Evolutionary conservation across 768 basidiomycete species (phyloP).

Genomic region (Psilocybe tampanensis): DNA sequence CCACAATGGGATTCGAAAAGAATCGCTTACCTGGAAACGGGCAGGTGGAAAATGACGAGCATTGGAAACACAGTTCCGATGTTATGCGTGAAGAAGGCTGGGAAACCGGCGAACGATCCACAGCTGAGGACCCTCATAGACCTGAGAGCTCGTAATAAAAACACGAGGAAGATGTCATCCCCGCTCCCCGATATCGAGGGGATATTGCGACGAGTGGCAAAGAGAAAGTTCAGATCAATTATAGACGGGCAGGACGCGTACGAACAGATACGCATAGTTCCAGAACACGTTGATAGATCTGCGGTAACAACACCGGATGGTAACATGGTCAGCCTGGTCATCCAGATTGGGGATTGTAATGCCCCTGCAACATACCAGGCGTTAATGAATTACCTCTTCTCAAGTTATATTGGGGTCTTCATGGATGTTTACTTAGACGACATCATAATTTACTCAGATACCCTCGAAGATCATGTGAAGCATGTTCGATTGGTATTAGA

Average conservation of each 20-base stretch:
- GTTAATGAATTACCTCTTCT: conserved; percentile 45
- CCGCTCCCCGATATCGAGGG: conserved; percentile 28
- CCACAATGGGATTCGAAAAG: conserved; percentile 27
- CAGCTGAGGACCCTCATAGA: conserved; percentile 33
- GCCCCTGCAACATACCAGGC: conserved; percentile 47
- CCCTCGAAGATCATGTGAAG: conserved; percentile 32
- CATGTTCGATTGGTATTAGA: conserved; percentile 32
- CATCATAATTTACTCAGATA: conserved; percentile 40
- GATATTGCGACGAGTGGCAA: conserved; percentile 23
- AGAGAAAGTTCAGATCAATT: conserved; percentile 24
- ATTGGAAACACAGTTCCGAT: conserved; percentile 34
- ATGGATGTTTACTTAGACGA: conserved; percentile 39
- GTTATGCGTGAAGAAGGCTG: conserved; percentile 23
- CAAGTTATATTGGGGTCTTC: conserved; percentile 34
- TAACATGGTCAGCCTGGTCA: conserved; percentile 42
- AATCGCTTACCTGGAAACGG: conserved; percentile 25
- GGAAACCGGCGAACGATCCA: conserved; percentile 18
- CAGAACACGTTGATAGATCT: conserved; percentile 27
- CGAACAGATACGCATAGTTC: conserved; percentile 34
- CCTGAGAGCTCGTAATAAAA: conserved; percentile 33
- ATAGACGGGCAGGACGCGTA: conserved; percentile 39
- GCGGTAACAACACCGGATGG: conserved; percentile 42
- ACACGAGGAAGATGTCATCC: conserved; percentile 31
- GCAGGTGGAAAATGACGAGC: conserved; percentile 29
- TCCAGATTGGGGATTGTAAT: conserved; percentile 35